These are phyloP conservation scores for Tetrahymena malaccensis DNA, from an alignment of 73 alveolate species.

Conservation along the genomic window DNA sequence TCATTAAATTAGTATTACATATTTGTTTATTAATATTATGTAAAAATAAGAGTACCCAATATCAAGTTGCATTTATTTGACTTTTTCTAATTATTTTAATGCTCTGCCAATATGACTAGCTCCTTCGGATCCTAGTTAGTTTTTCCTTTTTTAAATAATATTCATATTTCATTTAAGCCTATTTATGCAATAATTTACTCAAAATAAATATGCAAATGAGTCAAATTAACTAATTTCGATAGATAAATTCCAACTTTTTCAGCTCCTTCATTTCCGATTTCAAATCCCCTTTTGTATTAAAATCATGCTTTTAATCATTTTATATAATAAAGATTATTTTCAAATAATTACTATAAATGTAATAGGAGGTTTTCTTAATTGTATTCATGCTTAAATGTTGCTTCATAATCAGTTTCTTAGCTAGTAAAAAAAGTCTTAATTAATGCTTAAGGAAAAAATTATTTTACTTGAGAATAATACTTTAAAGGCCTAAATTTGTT, in stretches of 20 bases:
- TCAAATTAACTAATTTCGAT: not conserved
- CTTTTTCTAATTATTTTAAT: not conserved
- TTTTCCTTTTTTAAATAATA: not conserved
- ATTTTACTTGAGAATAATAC: not conserved
- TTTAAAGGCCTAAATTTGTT: not conserved
- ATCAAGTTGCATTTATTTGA: not conserved
- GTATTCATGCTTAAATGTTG: not conserved
- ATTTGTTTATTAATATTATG: not conserved
- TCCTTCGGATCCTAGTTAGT: not conserved
- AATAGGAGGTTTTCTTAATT: not conserved
- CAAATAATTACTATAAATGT: not conserved
- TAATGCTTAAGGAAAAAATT: not conserved
- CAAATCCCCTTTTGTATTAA: not conserved
- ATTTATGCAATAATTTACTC: not conserved
- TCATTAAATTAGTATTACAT: not conserved
- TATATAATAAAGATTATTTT: not conserved
- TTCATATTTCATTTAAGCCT: not conserved
- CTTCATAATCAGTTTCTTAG: not conserved
- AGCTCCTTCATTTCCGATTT: not conserved
- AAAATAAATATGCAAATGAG: not conserved
- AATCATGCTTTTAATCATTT: not conserved
- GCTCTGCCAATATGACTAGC: not conserved
- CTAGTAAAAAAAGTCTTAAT: not conserved
- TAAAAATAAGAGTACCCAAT: not conserved
- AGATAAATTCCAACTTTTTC: not conserved